Evolutionary conservation across 352 stramenopile genomes (phyloP), one percentile per base, ranked within the genome.

Genomic region (Globisporangium orthogonon): DNA sequence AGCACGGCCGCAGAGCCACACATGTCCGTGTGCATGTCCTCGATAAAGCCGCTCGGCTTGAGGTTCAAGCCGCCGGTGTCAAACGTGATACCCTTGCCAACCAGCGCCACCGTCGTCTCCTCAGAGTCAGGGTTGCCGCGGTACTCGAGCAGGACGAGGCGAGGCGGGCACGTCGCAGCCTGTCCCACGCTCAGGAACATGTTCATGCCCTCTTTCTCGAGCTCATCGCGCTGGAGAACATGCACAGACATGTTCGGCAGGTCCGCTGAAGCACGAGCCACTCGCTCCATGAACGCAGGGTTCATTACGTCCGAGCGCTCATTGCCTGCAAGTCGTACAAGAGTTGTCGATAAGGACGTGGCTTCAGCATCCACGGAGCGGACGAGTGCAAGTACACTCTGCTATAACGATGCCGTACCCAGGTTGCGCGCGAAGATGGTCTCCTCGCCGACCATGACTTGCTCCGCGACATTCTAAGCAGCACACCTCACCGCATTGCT

Each of bases 61-160:
- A 98, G 73, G 74, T 98, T 97, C 56, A 98, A 74, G 14, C 94
- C 94, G n/a, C 94, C 94, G 0, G 92, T 97, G 70, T 98, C 94
- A 60, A 98, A 98, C 48, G 87, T 97, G 50, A 98, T 83, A 17
- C 90, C 94, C 70, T 98, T 98, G 43, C 94, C 94, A 31, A 98
- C 88, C 15, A 98, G 63, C 14, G 84, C 89, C 7, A 94, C 67
- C 50, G 74, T 86, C 50, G 74, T 86, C 14, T 88, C 69, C 7
- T 85, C 67, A 13, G 73, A 75, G 15, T 79, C 69, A 1, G 82
- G 74, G 59, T 90, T 83, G 30, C 84, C 84, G 45, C 56, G 61
- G 65, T 96, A 96, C 61, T 91, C 78, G 33, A 96, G 71, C 48
- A 96, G 78, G 33, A 94, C 85, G 18, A 96, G 83, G 17, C 86